phyloP scores from a whole-genome alignment of 23 red algal species.

The Gracilaria gracilis region DNA sequence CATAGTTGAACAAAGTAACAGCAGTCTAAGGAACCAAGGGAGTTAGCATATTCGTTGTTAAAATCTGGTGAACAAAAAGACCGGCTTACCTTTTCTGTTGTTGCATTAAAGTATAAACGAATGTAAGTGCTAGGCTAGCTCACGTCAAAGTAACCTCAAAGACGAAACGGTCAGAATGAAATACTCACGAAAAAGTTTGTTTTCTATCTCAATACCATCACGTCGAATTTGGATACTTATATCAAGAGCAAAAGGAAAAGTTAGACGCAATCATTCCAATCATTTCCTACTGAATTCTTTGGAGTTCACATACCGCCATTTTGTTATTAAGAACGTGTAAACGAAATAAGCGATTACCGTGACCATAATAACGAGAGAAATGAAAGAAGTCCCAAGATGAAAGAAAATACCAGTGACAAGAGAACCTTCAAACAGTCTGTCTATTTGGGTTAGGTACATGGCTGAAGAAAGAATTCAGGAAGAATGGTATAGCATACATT shows the following conservation, averaged over 20 bases:
- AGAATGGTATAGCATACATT: conserved; percentile 41
- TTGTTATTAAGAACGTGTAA: conserved; percentile 37
- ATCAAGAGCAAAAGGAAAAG: background rate
- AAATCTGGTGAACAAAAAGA: background rate
- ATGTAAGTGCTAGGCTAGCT: background rate
- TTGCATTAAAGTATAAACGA: background rate
- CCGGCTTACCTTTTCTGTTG: conserved; percentile 53
- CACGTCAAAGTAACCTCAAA: background rate
- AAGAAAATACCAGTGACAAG: conserved; percentile 72
- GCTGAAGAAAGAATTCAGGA: background rate
- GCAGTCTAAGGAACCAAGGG: conserved; percentile 34
- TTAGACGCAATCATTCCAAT: background rate
- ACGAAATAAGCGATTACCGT: conserved; percentile 56
- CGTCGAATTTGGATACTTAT: conserved; percentile 5
- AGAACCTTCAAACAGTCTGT: conserved; percentile 59
- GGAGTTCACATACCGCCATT: conserved; percentile 49
- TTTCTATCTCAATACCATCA: conserved; percentile 45
- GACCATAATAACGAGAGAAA: conserved; percentile 50
- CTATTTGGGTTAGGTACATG: background rate
- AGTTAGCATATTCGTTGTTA: background rate
- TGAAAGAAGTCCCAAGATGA: conserved; percentile 55
- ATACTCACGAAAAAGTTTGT: conserved; percentile 33
- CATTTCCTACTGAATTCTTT: background rate
- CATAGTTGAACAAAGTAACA: conserved; percentile 80
- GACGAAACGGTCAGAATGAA: background rate